Evolutionary conservation across 108 stramenopile genomes (phyloP), one percentile per base, ranked within the genome.

Genomic region (Nannochloropsis salina): DNA sequence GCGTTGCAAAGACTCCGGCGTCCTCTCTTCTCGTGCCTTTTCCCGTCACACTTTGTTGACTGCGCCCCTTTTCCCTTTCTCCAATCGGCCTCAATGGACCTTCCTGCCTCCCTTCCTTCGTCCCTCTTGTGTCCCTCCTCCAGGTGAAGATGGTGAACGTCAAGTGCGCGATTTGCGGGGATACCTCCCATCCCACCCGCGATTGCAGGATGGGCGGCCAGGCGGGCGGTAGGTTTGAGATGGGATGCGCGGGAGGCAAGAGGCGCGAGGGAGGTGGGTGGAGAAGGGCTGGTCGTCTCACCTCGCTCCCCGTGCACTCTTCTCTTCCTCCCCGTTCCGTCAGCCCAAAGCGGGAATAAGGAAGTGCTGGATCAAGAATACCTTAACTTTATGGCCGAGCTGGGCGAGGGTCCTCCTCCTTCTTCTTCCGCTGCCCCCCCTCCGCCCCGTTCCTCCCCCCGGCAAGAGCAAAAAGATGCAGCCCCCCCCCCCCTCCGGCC

Each of bases 101-200:
- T 51, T 10, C 12, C 10, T 12, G 47, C 1, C 47, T 15, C 15
- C 47, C 10, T 15, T 1, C 47, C 47, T 51, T 15, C 47, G 1
- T 51, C 47, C 47, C 47, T 51, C 47, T 83, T 94, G 42, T 94
- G 95, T 86, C 80, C 89, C 41, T 89, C 86, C 83, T 89, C 85
- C 88, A 80, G 82, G 61, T 21, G 51, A 40, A 42, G 86, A 10
- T 44, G 44, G 89, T 92, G 40, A 84, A 92, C 74, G 93, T 99
- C 22, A 94, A 95, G 84, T 99, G 99, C 92, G 96, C 97, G 15
- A 95, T 99, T 86, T 99, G 99, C 86, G 99, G 99, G 31, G 99
- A 98, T 88, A 94, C 94, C 31, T 93, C 94, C 84, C 99, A 99
- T 88, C 97, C 97, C 8, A 98, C 99, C 1, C 84, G 99, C 21